Percentiles rank a stretch among this genome's conserved stretches.
phyloP scores from a whole-genome alignment of 257 asterid species.

The Thymus mandschuricus region DNA sequence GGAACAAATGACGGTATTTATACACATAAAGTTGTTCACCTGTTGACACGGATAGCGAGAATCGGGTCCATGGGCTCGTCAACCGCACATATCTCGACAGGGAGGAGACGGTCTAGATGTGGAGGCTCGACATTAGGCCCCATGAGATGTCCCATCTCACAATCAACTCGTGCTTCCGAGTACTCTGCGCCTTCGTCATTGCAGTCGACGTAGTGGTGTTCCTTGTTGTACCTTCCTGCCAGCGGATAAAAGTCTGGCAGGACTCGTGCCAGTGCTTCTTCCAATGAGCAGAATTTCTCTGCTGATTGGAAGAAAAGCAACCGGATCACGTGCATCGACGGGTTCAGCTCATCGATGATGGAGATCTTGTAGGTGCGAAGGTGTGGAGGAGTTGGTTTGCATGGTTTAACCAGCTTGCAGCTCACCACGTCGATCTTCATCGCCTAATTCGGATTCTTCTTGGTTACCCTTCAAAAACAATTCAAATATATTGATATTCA shows the following conservation, averaged over 20 bases:
- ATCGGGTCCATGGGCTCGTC: background rate
- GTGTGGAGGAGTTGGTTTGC: conserved; percentile 24
- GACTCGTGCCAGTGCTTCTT: conserved; percentile 22
- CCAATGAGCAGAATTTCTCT: background rate
- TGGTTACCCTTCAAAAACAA: no score
- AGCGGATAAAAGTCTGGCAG: conserved; percentile 26
- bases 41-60: background rate
- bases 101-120: background rate
- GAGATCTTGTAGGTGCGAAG: conserved; percentile 29
- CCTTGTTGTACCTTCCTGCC: conserved; percentile 33
- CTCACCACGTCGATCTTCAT: no score
- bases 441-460: no score
- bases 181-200: background rate
- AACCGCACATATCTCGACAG: background rate
- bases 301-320: background rate
- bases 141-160: background rate
- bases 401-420: background rate
- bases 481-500: no score
- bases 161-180: background rate
- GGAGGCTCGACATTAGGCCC: background rate
- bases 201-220: background rate
- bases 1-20: no score
- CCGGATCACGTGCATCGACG: conserved; percentile 27
- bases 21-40: no score
- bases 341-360: conserved; percentile 31